These are phyloP conservation scores for Viola odorata DNA, from an alignment of 345 rosid genomes.

Conservation along the genomic window DNA sequence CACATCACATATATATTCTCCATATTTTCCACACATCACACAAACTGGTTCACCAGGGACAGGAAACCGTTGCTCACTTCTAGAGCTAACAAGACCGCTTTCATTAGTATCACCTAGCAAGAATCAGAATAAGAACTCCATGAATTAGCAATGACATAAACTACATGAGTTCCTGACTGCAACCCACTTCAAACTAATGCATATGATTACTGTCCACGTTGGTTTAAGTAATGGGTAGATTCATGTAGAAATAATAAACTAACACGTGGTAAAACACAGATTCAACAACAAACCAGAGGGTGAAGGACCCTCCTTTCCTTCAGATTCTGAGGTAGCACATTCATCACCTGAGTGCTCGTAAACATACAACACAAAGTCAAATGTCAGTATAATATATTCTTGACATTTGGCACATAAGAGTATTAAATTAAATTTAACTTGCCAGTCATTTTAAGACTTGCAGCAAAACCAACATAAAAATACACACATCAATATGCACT, in stretches of 20 bases:
- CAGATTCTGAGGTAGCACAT: constrained; percentile 29
- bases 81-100: constrained; percentile 29
- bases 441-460: too few species aligned
- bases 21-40: constrained; percentile 61
- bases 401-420: too few species aligned
- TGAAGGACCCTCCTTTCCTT: constrained; percentile 25
- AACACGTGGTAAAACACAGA: background rate
- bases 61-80: constrained; percentile 52
- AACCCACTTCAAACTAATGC: background rate
- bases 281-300: constrained; percentile 23
- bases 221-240: too few species aligned
- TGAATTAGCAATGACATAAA: constrained; percentile 3
- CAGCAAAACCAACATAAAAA: background rate
- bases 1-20: constrained; percentile 71
- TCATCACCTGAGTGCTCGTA: constrained; percentile 42
- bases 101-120: constrained; percentile 25
- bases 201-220: too few species aligned
- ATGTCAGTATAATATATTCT: too few species aligned
- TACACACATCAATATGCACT: constrained; percentile 7
- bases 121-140: background rate
- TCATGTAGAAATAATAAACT: background rate
- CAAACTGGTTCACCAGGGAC: constrained; percentile 61
- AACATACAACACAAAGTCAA: background rate
- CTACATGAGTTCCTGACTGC: background rate
- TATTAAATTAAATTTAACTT: too few species aligned